Evolutionary conservation across 2,329 filamentous ascomycete genomes (phyloP), one percentile per base, ranked within the genome.

Genomic region (Alternaria conjuncta): DNA sequence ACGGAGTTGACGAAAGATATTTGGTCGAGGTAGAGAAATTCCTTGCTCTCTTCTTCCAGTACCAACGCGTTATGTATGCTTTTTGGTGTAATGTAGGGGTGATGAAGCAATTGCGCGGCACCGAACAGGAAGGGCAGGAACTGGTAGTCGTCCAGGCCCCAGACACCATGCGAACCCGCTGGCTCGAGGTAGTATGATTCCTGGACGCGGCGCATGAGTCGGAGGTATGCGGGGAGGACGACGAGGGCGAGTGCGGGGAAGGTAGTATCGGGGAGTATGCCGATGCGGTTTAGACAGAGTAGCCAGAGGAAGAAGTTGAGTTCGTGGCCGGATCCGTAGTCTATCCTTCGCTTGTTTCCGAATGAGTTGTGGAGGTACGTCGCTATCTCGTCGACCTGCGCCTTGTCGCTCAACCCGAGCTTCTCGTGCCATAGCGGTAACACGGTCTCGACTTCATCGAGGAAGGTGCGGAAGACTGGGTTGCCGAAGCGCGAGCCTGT

Each of bases 271-370:
- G 86, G 82, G 36, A 98, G 78, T 20, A 93, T 80, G 11, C 85
- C 84, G 15, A 97, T 85, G 75, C 95, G 92, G 78, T 96, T 93
- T 0, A 99, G 89, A 76, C 93, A 97, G n/a, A 99, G 87, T 36
- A 98, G 87, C 94, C 95, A 99, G 77, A 97, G 91, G 79, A 95
- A 86, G 82, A 99, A 98, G 84, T 99, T 98, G 66, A 99, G 87
- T 82, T 99, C 96, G 80, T 99, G 96, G 3, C 96, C 96, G 0
- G 94, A 97, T 55, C 96, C 96, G 79, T 99, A 99, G 82, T 99
- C 96, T 74, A 99, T 96, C 23, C 77, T 69, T 8, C 88, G 87
- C 47, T 90, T 87, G 77, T 97, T 97, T 49, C 96, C 96, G 69
- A 98, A 94, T 0, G 92, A 90, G 75, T 97, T 88, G 67, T 87